Evolutionary conservation across 1,284 basidiomycete genomes (phyloP), one percentile per base, ranked within the genome.

Genomic region (Tetrapyrgos nigripes): DNA sequence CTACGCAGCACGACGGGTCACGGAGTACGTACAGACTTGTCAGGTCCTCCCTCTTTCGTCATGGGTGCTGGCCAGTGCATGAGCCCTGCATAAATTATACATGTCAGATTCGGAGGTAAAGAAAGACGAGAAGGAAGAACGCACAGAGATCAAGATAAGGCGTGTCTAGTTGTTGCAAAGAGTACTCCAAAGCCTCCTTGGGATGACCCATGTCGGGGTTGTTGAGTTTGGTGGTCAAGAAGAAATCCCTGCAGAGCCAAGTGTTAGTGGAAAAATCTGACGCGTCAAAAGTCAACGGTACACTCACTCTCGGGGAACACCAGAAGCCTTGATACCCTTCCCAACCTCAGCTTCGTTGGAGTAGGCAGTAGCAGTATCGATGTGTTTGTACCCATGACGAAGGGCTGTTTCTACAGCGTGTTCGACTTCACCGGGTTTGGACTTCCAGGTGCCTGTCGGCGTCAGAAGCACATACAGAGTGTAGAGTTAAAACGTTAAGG

Each of bases 41-140:
- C 83, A 24, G 86, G 74, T 60, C 79, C 78, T 45, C 76, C 72
- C 57, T 78, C 80, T 60, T 68, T 63, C 29, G 73, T 81, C 86
- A 88, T 84, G 50, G 86, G 84, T 33, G 85, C 85, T 43, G 84
- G 85, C 88, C 87, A 93, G 78, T 94, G 92, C 86, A 94, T 88
- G 58, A 96, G 81, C 86, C 84, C 85, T 86, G 17, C 44, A 53
- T 27, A 31, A 50, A 19, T n/a, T n/a, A n/a, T n/a, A n/a, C n/a
- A n/a, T n/a, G n/a, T n/a, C n/a, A n/a, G n/a, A n/a, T n/a, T n/a
- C n/a, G n/a, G 46, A 46, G 44, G 43, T 37, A 55, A 53, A 13
- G 58, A 57, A 17, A 40, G 23, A 52, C 31, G 19, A 51, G 19
- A 11, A 68, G 75, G 19, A 26, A n/a, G 8, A 56, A 68, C 81